Conservation (phyloP, 2,329 filamentous ascomycete genomes). For the Neonectria neomacrospora region DNA sequence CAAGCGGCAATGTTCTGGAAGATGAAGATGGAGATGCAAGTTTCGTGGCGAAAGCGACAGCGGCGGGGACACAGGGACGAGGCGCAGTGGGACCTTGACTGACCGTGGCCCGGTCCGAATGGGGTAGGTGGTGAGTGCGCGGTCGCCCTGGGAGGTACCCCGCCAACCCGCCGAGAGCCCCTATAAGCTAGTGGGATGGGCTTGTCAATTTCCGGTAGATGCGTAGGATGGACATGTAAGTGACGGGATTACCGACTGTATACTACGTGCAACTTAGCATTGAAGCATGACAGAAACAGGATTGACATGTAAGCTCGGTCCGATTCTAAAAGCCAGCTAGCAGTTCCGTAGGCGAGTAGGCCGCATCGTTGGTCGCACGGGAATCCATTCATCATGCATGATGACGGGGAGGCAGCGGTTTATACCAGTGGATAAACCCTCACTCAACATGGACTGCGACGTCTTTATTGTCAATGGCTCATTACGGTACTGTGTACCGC, state of each 20-base stretch:
- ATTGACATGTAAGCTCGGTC: too few species aligned
- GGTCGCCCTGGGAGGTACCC: slow-evolving; percentile 31
- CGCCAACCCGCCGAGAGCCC: slow-evolving; percentile 25
- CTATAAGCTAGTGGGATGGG: slow-evolving; percentile 32
- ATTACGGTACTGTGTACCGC: not conserved
- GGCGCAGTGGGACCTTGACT: slow-evolving; percentile 21
- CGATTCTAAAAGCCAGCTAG: too few species aligned
- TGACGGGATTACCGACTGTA: not conserved
- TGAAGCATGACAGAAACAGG: not conserved
- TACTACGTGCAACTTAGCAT: too few species aligned
- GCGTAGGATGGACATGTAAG: not conserved
- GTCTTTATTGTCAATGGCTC: not conserved
- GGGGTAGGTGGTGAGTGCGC: slow-evolving; percentile 39
- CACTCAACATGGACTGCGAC: not conserved
- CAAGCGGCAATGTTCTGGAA: slow-evolving; percentile 12
- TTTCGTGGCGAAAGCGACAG: slow-evolving; percentile 29
- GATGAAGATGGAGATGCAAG: slow-evolving; percentile 13
- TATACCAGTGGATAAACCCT: not conserved
- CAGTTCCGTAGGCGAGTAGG: too few species aligned
- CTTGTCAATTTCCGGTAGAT: slow-evolving; percentile 31
- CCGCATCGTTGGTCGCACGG: not conserved
- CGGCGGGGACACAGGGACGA: slow-evolving; percentile 15
- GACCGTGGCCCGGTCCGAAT: slow-evolving; percentile 24
- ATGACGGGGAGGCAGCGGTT: slow-evolving; percentile 17
- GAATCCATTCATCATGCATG: slow-evolving; percentile 17